Conservation (phyloP, 1,284 basidiomycete genomes). For the Cystobasidium pallidum region DNA sequence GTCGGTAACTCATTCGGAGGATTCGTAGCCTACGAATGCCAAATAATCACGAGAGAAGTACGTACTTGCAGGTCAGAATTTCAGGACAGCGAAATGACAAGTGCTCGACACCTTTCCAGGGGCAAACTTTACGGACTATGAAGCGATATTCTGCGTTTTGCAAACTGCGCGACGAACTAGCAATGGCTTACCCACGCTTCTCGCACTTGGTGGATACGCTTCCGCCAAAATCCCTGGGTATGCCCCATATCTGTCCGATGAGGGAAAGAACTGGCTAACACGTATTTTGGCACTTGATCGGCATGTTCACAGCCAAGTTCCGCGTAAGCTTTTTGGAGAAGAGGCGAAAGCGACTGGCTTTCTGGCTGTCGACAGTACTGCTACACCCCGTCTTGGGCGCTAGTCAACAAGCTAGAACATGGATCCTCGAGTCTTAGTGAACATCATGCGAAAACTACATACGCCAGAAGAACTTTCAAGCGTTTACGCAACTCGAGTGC, state of each 20-base stretch:
- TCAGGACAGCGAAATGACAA: too few species aligned
- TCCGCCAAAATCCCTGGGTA: constrained; percentile 71
- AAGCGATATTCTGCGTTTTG: constrained; percentile 74
- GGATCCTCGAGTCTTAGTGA: constrained; percentile 68
- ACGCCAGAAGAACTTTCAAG: too few species aligned
- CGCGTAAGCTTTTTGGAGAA: constrained; percentile 70
- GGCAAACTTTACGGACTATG: constrained; percentile 67
- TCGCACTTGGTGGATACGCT: constrained; percentile 64
- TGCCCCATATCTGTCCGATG: constrained; percentile 53
- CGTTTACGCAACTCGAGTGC: too few species aligned
- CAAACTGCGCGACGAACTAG: constrained; percentile 63
- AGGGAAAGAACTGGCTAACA: background rate
- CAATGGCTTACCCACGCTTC: constrained; percentile 63
- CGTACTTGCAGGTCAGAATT: background rate
- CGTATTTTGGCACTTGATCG: too few species aligned
- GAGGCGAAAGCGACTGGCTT: constrained; percentile 67
- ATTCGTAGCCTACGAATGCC: constrained; percentile 52
- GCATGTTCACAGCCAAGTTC: constrained; percentile 58
- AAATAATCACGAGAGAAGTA: constrained; percentile 48
- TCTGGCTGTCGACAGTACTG: constrained; percentile 69
- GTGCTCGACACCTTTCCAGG: constrained; percentile 57
- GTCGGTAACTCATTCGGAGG: constrained; percentile 50
- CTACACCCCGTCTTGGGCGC: constrained; percentile 74
- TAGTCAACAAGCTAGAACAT: constrained; percentile 65
- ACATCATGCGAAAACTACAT: too few species aligned